Conservation (phyloP, 106 monocot species). For the Vanilla planifolia region DNA sequence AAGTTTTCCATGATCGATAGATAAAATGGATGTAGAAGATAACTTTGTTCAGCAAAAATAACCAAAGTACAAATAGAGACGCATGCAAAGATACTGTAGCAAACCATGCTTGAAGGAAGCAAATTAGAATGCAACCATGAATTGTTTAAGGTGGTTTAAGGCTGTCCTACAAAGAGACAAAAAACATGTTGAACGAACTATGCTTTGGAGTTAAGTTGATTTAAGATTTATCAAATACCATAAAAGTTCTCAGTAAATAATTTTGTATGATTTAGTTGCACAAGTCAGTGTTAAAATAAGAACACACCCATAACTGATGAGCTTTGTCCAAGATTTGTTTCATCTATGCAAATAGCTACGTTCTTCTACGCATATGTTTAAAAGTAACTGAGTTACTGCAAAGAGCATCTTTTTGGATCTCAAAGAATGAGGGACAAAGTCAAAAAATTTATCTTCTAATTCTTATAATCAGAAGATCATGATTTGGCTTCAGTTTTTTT, state of each 20-base stretch:
- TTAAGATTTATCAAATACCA: not conserved
- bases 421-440: too few species aligned
- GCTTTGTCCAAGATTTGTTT: too few species aligned
- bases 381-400: too few species aligned
- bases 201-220: not conserved
- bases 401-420: too few species aligned
- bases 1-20: slow-evolving; percentile 33
- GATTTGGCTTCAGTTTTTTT: too few species aligned
- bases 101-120: slow-evolving; percentile 17
- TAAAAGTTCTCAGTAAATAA: not conserved
- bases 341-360: too few species aligned
- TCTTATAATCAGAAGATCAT: too few species aligned
- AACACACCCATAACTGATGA: not conserved
- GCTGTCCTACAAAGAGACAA: slow-evolving; percentile 8
- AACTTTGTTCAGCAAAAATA: not conserved
- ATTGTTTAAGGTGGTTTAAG: slow-evolving; percentile 21
- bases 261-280: too few species aligned
- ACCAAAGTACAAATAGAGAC: not conserved
- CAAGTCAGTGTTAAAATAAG: not conserved
- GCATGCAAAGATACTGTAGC: not conserved
- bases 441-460: too few species aligned
- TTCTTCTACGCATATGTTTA: too few species aligned
- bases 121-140: slow-evolving; percentile 16
- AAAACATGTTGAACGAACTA: not conserved
- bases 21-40: slow-evolving; percentile 26